Evolutionary conservation across 1,284 basidiomycete genomes (phyloP).

Genomic region (Melampsora abietis-canadensis): DNA sequence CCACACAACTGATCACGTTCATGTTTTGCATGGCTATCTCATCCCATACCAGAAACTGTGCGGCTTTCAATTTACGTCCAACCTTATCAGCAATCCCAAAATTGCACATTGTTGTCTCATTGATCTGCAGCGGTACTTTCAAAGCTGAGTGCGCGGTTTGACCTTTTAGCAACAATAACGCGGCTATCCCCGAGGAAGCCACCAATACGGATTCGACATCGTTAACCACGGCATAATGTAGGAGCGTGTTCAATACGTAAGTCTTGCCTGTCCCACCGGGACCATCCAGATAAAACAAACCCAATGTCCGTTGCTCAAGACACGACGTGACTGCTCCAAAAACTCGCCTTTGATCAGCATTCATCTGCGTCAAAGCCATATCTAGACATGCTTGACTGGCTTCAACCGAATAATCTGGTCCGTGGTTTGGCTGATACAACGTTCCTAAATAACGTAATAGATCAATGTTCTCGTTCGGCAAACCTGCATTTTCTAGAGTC

Average conservation of each 20-base stretch:
- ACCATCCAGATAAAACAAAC: slow-evolving; percentile 36
- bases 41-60: not conserved
- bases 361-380: no score
- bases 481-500: no score
- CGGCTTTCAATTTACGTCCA: not conserved
- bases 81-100: no score
- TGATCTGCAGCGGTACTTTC: slow-evolving; percentile 54
- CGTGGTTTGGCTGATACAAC: no score
- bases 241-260: slow-evolving; percentile 57
- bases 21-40: slow-evolving; percentile 4
- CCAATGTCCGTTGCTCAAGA: no score
- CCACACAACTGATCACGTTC: not conserved
- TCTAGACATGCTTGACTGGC: no score
- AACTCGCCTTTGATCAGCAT: no score
- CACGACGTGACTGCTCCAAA: no score
- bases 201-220: slow-evolving; percentile 52
- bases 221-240: slow-evolving; percentile 48
- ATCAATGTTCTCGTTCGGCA: no score
- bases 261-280: slow-evolving; percentile 62
- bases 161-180: slow-evolving; percentile 56
- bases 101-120: not conserved
- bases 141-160: slow-evolving; percentile 57
- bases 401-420: no score
- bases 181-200: slow-evolving; percentile 56
- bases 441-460: no score